Percentiles rank a stretch among this genome's conserved stretches.
phyloP scores from a whole-genome alignment of 23 red algal genomes.

The Pyropia haitanensis region DNA sequence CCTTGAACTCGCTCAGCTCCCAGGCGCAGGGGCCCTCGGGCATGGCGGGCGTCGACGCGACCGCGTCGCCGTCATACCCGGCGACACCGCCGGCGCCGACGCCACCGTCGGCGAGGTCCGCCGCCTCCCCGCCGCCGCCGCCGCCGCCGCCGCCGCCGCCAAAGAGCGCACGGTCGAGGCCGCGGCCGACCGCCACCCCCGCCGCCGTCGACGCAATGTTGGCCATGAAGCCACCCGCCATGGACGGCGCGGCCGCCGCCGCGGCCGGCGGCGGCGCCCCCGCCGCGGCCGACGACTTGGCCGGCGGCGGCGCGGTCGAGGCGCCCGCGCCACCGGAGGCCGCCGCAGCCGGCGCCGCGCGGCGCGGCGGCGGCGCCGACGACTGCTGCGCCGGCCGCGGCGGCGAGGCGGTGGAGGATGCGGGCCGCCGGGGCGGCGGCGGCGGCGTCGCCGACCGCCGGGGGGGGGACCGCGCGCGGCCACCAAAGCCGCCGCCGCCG shows the following conservation, averaged over 20 bases:
- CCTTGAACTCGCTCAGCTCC: slow-evolving; percentile 49
- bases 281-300: slow-evolving; percentile 15
- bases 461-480: too few species aligned
- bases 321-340: too few species aligned
- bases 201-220: slow-evolving; percentile 52
- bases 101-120: not conserved
- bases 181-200: slow-evolving; percentile 50
- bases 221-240: slow-evolving; percentile 58
- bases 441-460: too few species aligned
- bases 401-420: too few species aligned
- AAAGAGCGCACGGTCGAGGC: slow-evolving; percentile 48
- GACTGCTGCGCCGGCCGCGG: too few species aligned
- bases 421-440: too few species aligned
- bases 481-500: too few species aligned
- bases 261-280: slow-evolving; percentile 34
- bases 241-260: slow-evolving; percentile 27
- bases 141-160: slow-evolving; percentile 22
- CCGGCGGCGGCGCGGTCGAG: not conserved
- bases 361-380: too few species aligned
- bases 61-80: slow-evolving; percentile 1
- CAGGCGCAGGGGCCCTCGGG: slow-evolving; percentile 35
- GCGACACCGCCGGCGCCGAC: not conserved
- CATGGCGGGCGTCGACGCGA: not conserved
- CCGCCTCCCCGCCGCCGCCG: slow-evolving; percentile 1
- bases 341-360: too few species aligned